Conservation (phyloP, 2,329 filamentous ascomycete species). For the Aspergillus melleus region DNA sequence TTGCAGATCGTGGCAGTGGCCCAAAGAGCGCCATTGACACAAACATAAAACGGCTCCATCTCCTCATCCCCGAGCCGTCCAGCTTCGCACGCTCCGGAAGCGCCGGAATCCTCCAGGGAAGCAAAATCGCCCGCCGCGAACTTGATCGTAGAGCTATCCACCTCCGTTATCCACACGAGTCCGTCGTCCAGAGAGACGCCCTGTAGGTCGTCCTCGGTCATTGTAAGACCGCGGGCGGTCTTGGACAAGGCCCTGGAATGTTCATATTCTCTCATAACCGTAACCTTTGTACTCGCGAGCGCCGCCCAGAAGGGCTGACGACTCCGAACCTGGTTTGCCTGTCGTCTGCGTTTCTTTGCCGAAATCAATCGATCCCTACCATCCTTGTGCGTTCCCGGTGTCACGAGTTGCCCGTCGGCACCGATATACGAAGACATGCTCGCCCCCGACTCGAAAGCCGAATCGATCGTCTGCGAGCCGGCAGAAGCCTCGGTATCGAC, state of each 20-base stretch:
- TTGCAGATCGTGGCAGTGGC: conserved; percentile 59
- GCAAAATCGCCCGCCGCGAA: conserved; percentile 47
- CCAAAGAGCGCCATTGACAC: conserved; percentile 66
- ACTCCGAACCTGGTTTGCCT: conserved; percentile 85
- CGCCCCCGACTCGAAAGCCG: conserved; percentile 44
- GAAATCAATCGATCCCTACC: conserved; percentile 59
- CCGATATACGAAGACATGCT: conserved; percentile 42
- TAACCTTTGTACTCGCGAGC: conserved; percentile 92
- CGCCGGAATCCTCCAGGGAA: conserved; percentile 33
- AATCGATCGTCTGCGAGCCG: conserved; percentile 43
- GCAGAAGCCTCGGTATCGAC: conserved; percentile 48
- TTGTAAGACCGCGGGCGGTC: conserved; percentile 38
- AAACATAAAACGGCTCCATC: conserved; percentile 63
- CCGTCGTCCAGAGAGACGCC: conserved; percentile 43
- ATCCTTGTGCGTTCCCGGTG: conserved; percentile 53
- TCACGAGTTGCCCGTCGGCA: conserved; percentile 49
- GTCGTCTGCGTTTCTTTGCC: conserved; percentile 82
- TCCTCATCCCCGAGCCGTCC: conserved; percentile 29
- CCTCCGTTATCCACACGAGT: conserved; percentile 48
- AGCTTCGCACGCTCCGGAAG: conserved; percentile 29
- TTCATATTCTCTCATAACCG: conserved; percentile 88
- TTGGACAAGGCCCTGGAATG: conserved; percentile 60
- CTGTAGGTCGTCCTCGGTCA: conserved; percentile 45
- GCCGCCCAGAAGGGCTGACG: conserved; percentile 93
- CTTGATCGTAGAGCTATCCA: conserved; percentile 48